Base-by-base conservation (phyloP, 345 rosid species). In the Psidium guajava region DNA sequence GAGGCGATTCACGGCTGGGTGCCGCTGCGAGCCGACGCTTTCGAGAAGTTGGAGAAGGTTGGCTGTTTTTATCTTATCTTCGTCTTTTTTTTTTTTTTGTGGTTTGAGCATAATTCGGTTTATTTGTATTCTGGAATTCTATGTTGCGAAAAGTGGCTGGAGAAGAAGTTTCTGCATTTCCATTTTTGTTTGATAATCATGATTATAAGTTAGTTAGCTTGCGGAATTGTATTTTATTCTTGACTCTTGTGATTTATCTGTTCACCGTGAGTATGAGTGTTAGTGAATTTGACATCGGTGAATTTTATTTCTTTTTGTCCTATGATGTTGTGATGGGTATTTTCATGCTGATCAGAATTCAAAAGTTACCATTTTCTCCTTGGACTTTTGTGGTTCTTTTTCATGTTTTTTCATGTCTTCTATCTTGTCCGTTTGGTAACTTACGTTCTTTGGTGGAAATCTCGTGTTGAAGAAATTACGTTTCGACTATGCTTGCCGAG, bases 1-100 rank as follows among this genome's bases (percentile, higher is more conserved):
- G 99, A 97, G 87, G 98, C 99, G 85, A 94, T 97, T 85, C 98
- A 93, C 12, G 99, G 99, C 4, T 97, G 99, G 99, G 91, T 96
- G 50, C 99, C 99, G 3, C 96, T 95, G 82, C 93, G 93, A 61
- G 90, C 95, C 5, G 99, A 97, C 55, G 90, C 96, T 27, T 97
- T 86, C 84, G 95, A 96, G 93, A 97, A 95, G 90, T 90, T 95
- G 82, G 99, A 97, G 75, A 97, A 97, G 99, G 99, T 96, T 55
- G 47, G 36, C 81, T 82, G 22, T 81, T 85, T 56, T 3, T 56
- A n/a, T 53, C 36, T 24, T 2, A 9, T 51, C 22, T 8, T 47
- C 9, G 6, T 44, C 7, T 47, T 47, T 7, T 47, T 47, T 8
- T 50, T 50, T 11, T 50, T 11, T 50, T 0, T 28, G 80, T 36